phyloP scores from a whole-genome alignment of 2,329 filamentous ascomycete genomes.

The Teratosphaeria viscida region DNA sequence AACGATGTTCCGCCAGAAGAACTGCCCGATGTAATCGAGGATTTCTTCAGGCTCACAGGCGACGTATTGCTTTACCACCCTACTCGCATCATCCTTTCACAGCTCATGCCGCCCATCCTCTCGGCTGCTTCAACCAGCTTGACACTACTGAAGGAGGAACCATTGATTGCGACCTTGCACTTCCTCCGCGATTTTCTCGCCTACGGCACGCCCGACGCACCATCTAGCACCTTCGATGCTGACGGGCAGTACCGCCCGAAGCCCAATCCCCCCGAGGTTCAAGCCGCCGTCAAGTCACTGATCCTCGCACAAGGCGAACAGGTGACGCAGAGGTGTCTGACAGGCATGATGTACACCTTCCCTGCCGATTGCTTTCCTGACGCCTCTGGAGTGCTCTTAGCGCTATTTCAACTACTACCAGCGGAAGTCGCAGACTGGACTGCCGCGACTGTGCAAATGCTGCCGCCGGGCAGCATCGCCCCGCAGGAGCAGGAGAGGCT shows the following conservation, averaged over 20 bases:
- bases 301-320: constrained; percentile 57
- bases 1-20: constrained; percentile 71
- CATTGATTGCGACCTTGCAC: constrained; percentile 81
- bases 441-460: constrained; percentile 67
- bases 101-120: constrained; percentile 71
- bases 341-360: constrained; percentile 99
- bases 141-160: constrained; percentile 81
- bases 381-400: constrained; percentile 82
- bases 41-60: constrained; percentile 87
- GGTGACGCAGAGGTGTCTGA: constrained; percentile 79
- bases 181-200: constrained; percentile 85
- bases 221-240: constrained; percentile 51
- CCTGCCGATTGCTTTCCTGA: constrained; percentile 92
- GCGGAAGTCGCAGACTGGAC: constrained; percentile 73
- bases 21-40: constrained; percentile 79
- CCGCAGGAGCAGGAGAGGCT: constrained; percentile 71
- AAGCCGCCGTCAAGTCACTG: constrained; percentile 61
- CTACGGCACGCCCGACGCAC: constrained; percentile 67
- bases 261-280: constrained; percentile 55
- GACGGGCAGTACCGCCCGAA: constrained; percentile 33
- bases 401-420: constrained; percentile 79
- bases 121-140: constrained; percentile 79
- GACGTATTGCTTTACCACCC: constrained; percentile 93
- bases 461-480: constrained; percentile 73
- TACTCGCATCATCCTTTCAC: constrained; percentile 67